Conservation (phyloP, 2,329 filamentous ascomycete genomes). For the Pseudodiploospora longispora region DNA sequence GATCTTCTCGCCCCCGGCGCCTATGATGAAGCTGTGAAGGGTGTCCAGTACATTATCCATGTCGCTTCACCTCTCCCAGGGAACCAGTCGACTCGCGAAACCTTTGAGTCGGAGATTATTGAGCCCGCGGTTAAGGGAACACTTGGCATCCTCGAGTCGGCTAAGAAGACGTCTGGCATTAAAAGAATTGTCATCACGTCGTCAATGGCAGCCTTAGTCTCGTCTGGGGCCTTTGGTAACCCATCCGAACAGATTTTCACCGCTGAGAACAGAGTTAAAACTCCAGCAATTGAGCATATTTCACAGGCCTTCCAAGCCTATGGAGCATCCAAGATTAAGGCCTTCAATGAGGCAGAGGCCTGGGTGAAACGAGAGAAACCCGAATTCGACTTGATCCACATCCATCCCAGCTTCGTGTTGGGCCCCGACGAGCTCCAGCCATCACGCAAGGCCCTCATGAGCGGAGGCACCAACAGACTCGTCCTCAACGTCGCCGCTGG, state of each 20-base stretch:
- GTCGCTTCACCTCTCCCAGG: constrained; percentile 17
- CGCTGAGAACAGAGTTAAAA: too few species aligned
- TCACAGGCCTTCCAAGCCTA: constrained; percentile 18
- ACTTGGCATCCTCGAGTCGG: constrained; percentile 27
- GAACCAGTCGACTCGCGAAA: too few species aligned
- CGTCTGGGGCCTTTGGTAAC: neutral
- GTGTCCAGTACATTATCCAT: constrained; percentile 27
- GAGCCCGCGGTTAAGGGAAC: constrained; percentile 28
- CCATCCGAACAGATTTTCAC: neutral
- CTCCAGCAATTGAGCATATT: too few species aligned
- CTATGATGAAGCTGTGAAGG: constrained; percentile 32
- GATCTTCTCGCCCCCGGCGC: constrained; percentile 27
- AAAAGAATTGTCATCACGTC: constrained; percentile 35
- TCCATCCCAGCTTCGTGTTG: constrained; percentile 28
- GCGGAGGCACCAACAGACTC: constrained; percentile 24
- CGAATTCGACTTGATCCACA: constrained; percentile 25
- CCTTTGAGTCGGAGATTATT: constrained; percentile 13
- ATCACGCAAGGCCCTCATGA: constrained; percentile 18
- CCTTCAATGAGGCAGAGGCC: constrained; percentile 23
- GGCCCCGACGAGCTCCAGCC: constrained; percentile 24
- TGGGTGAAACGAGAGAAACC: constrained; percentile 25
- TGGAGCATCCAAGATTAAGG: constrained; percentile 25
- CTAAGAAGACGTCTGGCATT: constrained; percentile 23
- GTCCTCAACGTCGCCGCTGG: constrained; percentile 18
- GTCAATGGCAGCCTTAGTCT: constrained; percentile 20